These are phyloP conservation scores for Fallopia convolvulus DNA, from an alignment of 148 eudicot genomes.

Conservation along the genomic window DNA sequence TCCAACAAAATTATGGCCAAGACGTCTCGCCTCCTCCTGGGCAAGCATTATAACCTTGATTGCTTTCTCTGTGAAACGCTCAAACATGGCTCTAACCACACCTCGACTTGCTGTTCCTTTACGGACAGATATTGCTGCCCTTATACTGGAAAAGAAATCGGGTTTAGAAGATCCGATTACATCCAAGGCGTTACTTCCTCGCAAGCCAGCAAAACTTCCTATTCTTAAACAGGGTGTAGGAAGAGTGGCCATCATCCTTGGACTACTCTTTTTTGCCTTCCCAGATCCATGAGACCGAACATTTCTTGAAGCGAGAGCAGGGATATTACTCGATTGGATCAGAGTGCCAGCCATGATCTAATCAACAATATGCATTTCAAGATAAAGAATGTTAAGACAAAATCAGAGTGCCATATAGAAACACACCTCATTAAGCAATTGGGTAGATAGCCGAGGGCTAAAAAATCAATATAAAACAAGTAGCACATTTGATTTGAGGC, in stretches of 20 bases:
- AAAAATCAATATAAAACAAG: not conserved
- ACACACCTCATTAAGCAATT: not conserved
- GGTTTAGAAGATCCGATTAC: constrained; percentile 19
- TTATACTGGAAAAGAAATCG: constrained; percentile 7
- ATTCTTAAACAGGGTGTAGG: constrained; percentile 37
- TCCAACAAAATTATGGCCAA: constrained; percentile 94
- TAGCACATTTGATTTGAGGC: not conserved
- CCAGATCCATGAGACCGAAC: constrained; percentile 45
- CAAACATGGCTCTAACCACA: constrained; percentile 82
- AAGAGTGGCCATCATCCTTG: constrained; percentile 42
- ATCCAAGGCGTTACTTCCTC: constrained; percentile 63
- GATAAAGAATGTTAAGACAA: not conserved
- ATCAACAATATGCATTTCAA: not conserved
- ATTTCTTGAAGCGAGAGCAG: constrained; percentile 47
- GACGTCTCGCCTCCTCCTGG: constrained; percentile 89
- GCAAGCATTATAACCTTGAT: constrained; percentile 98
- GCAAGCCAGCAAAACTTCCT: constrained; percentile 57
- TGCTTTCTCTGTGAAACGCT: constrained; percentile 93
- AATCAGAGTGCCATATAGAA: not conserved
- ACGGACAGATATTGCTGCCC: constrained; percentile 7
- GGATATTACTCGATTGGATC: constrained; percentile 60
- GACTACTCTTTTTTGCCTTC: constrained; percentile 29
- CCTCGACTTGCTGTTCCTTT: constrained; percentile 41
- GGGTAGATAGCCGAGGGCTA: not conserved
- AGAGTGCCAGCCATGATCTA: constrained; percentile 68